A percentile compares a stretch with the other conserved stretches of the same genome.
phyloP scores from a whole-genome alignment of 441 rosid species.

The Populus hybrid region DNA sequence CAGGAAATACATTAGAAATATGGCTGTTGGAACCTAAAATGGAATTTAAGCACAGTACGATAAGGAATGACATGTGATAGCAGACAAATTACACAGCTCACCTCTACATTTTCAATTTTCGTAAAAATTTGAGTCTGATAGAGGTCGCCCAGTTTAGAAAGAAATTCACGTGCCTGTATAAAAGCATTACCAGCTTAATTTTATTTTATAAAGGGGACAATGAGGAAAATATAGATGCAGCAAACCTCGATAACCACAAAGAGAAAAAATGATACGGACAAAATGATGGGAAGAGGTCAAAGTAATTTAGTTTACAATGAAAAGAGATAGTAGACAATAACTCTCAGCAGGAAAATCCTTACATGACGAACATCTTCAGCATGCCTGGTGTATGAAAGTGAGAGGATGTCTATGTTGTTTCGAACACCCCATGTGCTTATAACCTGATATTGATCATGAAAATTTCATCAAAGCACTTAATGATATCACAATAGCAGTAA shows the following conservation, averaged over 20 bases:
- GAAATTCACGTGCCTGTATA: constrained; percentile 50
- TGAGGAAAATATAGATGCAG: neutral
- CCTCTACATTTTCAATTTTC: constrained; percentile 58
- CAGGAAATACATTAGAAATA: constrained; percentile 6
- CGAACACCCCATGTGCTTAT: constrained; percentile 55
- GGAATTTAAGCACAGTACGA: neutral
- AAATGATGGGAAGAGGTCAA: neutral
- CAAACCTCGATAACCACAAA: neutral
- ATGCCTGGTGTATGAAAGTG: constrained; percentile 50
- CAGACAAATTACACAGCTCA: constrained; percentile 12
- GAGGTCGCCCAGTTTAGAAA: constrained; percentile 43
- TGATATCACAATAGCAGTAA: neutral
- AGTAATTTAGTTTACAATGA: neutral
- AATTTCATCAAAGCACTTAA: neutral
- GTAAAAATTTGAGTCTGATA: constrained; percentile 52
- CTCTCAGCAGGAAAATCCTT: constrained; percentile 21
- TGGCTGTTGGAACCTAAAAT: neutral
- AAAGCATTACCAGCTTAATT: constrained; percentile 7
- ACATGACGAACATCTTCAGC: constrained; percentile 60
- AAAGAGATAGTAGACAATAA: constrained; percentile 11
- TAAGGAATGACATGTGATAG: neutral
- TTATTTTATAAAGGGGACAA: neutral
- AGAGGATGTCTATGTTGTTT: constrained; percentile 55
- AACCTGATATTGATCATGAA: constrained; percentile 31
- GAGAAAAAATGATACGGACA: neutral